Evolutionary conservation across 1,284 basidiomycete species (phyloP).

Genomic region (Ustilago bromivora): DNA sequence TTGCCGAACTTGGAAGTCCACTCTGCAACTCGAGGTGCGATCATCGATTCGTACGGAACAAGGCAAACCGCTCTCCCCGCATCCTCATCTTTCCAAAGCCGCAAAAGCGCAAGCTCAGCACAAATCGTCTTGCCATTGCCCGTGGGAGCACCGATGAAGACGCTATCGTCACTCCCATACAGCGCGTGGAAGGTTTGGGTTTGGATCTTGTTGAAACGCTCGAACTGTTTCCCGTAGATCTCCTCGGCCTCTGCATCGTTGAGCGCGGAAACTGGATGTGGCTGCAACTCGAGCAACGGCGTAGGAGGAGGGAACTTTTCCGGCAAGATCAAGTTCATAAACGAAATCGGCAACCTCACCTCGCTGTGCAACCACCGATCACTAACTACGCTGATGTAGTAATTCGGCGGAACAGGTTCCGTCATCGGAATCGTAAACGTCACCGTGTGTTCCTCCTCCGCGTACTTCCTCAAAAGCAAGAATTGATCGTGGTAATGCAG

Average conservation of each 20-base stretch:
- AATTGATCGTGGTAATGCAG: conserved; percentile 95
- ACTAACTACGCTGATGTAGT: conserved; percentile 93
- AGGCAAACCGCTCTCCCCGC: conserved; percentile 88
- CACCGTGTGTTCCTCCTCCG: conserved; percentile 87
- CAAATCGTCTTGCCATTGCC: conserved; percentile 98
- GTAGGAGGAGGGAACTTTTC: conserved; percentile 96
- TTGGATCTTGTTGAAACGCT: conserved; percentile 97
- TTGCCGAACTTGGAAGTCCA: conserved; percentile 88
- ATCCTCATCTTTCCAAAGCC: conserved; percentile 88
- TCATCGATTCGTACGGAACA: conserved; percentile 97
- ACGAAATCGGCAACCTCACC: conserved; percentile 92
- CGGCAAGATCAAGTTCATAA: conserved; percentile 96
- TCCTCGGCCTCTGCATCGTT: conserved; percentile 91
- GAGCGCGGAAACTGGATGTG: conserved; percentile 87
- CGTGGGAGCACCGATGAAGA: conserved; percentile 94
- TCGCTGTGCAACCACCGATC: conserved; percentile 97
- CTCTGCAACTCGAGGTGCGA: conserved; percentile 86
- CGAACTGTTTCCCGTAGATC: conserved; percentile 79
- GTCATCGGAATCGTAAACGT: conserved; percentile 96
- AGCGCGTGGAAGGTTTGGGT: conserved; percentile 98
- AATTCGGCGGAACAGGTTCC: conserved; percentile 96
- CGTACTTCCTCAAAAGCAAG: conserved; percentile 88
- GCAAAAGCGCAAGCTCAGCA: conserved; percentile 92
- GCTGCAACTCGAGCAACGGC: conserved; percentile 90
- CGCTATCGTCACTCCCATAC: conserved; percentile 94